A percentile compares a stretch with the other conserved stretches of the same genome.
Conservation (phyloP, 2,329 filamentous ascomycete species). For the Paraphoma chrysanthemicola region DNA sequence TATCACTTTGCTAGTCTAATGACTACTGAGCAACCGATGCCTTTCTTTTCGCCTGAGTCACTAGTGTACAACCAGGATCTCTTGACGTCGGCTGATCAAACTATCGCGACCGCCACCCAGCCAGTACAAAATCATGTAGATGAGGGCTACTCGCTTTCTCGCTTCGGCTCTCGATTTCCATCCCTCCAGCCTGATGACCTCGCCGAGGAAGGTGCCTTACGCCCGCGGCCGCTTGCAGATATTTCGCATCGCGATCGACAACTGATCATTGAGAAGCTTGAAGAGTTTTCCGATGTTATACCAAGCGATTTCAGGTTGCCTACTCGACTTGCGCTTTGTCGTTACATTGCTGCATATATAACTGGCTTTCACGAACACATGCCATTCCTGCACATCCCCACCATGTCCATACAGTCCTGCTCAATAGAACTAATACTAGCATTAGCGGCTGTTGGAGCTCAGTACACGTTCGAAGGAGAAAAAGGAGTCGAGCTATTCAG, state of each 20-base stretch:
- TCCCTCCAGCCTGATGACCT: conserved; percentile 49
- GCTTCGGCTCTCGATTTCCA: conserved; percentile 49
- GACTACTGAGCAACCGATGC: conserved; percentile 51
- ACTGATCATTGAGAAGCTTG: conserved; percentile 63
- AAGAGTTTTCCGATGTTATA: conserved; percentile 67
- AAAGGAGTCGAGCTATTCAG: conserved; percentile 65
- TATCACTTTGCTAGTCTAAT: conserved; percentile 51
- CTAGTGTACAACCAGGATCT: conserved; percentile 39
- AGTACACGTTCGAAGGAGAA: conserved; percentile 64
- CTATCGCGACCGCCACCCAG: conserved; percentile 3
- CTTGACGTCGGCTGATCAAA: conserved; percentile 15
- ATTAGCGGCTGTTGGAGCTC: conserved; percentile 71
- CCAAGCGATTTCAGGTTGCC: conserved; percentile 71
- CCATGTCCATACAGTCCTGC: conserved; percentile 68
- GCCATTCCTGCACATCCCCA: conserved; percentile 72
- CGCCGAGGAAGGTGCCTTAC: conserved; percentile 11
- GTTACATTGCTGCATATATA: conserved; percentile 75
- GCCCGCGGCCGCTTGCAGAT: conserved; percentile 37
- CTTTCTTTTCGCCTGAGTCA: conserved; percentile 51
- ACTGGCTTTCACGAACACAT: conserved; percentile 69
- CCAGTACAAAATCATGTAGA: conserved; percentile 29
- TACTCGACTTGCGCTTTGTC: conserved; percentile 70
- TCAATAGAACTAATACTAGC: conserved; percentile 72
- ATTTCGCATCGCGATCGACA: conserved; percentile 45
- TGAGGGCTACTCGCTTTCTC: conserved; percentile 42